Evolutionary conservation across 345 rosid genomes (phyloP).

Genomic region (Salix arbutifolia): DNA sequence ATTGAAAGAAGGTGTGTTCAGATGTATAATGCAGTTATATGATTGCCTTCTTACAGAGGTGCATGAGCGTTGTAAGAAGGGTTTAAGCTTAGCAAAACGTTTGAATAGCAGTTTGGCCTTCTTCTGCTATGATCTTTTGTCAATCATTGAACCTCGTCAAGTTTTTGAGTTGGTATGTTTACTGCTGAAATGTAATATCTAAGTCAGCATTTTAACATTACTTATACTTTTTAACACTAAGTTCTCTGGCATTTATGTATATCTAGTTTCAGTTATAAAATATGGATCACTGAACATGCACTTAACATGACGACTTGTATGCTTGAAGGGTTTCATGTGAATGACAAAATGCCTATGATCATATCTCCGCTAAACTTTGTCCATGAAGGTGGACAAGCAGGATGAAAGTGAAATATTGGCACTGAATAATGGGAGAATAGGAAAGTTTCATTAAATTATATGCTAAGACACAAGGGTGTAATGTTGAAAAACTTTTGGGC

Average conservation of each 20-base stretch:
- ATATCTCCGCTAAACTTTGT: too few species aligned
- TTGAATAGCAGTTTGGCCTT: slow-evolving; percentile 97
- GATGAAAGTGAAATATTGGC: too few species aligned
- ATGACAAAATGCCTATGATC: too few species aligned
- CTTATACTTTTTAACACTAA: not conserved
- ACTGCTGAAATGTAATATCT: not conserved
- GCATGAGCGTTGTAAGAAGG: slow-evolving; percentile 97
- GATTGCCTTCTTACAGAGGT: slow-evolving; percentile 98
- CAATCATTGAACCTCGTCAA: slow-evolving; percentile 92
- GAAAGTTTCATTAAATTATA: too few species aligned
- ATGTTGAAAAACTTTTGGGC: too few species aligned
- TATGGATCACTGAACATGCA: too few species aligned
- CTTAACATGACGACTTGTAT: too few species aligned
- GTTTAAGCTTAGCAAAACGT: slow-evolving; percentile 88
- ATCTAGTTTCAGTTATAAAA: not conserved
- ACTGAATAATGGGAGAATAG: too few species aligned
- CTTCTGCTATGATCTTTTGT: slow-evolving; percentile 94
- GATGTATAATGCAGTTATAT: slow-evolving; percentile 83
- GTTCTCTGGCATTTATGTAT: not conserved
- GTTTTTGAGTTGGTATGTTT: slow-evolving; percentile 88
- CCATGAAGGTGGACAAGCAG: too few species aligned
- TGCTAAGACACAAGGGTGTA: too few species aligned
- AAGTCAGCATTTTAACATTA: not conserved
- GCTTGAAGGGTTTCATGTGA: too few species aligned
- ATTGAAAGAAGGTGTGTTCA: slow-evolving; percentile 90